These are phyloP conservation scores for Martiniozyma abietophila DNA, from an alignment of 805 yeast genomes.

Conservation along the genomic window DNA sequence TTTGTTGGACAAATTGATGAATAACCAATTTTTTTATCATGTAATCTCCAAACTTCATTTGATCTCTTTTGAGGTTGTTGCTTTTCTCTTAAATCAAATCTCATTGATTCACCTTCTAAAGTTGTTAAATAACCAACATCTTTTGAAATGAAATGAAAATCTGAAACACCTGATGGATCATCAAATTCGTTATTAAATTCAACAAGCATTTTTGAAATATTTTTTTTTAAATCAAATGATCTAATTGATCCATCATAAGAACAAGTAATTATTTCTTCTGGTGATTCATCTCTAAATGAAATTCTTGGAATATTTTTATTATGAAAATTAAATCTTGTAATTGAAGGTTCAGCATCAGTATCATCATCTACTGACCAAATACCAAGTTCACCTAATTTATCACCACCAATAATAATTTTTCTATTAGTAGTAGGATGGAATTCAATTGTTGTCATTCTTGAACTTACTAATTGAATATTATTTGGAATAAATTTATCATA, in stretches of 20 bases:
- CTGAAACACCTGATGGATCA: constrained; percentile 62
- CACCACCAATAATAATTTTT: constrained; percentile 74
- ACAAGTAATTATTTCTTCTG: constrained; percentile 49
- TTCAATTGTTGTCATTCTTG: constrained; percentile 61
- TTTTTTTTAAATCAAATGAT: constrained; percentile 52
- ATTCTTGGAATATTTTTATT: constrained; percentile 58
- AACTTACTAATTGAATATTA: constrained; percentile 59
- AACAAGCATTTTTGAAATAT: constrained; percentile 52
- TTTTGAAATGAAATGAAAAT: constrained; percentile 49
- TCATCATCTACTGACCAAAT: constrained; percentile 66
- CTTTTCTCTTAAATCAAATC: constrained; percentile 53
- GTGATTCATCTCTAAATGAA: constrained; percentile 40
- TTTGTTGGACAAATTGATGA: constrained; percentile 68
- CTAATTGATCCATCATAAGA: constrained; percentile 89
- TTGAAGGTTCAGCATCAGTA: constrained; percentile 35
- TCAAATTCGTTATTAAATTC: constrained; percentile 47
- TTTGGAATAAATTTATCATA: constrained; percentile 55
- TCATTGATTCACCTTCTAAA: constrained; percentile 67
- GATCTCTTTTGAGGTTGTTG: constrained; percentile 10
- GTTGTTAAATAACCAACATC: constrained; percentile 68
- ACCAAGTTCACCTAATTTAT: constrained; percentile 78
- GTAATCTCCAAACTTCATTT: constrained; percentile 42
- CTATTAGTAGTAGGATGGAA: constrained; percentile 68
- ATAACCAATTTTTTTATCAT: constrained; percentile 90
- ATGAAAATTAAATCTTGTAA: constrained; percentile 64